Evolutionary conservation across 345 rosid species (phyloP).

Genomic region (Hirschfeldia incana): DNA sequence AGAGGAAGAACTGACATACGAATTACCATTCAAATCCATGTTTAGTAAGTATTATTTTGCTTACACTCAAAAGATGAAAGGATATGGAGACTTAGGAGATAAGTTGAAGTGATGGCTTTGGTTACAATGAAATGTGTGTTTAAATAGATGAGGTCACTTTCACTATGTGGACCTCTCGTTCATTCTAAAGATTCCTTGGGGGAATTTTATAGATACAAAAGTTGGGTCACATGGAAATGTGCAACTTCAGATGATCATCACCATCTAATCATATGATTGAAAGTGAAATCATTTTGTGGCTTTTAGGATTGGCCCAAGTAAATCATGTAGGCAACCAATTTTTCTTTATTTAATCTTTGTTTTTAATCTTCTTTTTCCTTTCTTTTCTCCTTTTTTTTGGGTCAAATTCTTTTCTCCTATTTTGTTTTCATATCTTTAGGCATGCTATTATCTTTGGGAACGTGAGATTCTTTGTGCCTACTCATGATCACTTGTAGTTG

Average conservation of each 20-base stretch:
- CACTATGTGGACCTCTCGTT: not conserved
- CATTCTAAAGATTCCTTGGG: not conserved
- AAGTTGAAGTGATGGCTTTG: not conserved
- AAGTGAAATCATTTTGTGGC: not conserved
- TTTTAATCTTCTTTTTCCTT: not conserved
- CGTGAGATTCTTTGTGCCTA: not conserved
- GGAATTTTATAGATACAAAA: not conserved
- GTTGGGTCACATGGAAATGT: not conserved
- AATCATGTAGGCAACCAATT: not conserved
- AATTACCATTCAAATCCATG: not conserved
- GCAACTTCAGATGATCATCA: not conserved
- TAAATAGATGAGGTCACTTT: not conserved
- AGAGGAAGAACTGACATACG: not conserved
- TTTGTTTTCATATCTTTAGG: not conserved
- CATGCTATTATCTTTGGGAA: not conserved
- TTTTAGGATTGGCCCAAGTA: not conserved
- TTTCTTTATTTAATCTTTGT: no score
- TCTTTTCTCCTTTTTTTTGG: not conserved
- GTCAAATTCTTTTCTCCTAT: not conserved
- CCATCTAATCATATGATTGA: not conserved
- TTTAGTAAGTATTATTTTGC: not conserved
- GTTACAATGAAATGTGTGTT: not conserved
- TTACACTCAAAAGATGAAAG: not conserved
- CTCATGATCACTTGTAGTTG: not conserved
- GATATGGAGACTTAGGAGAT: not conserved